phyloP scores from a whole-genome alignment of 1,284 basidiomycete genomes.

The Malassezia psittaci region DNA sequence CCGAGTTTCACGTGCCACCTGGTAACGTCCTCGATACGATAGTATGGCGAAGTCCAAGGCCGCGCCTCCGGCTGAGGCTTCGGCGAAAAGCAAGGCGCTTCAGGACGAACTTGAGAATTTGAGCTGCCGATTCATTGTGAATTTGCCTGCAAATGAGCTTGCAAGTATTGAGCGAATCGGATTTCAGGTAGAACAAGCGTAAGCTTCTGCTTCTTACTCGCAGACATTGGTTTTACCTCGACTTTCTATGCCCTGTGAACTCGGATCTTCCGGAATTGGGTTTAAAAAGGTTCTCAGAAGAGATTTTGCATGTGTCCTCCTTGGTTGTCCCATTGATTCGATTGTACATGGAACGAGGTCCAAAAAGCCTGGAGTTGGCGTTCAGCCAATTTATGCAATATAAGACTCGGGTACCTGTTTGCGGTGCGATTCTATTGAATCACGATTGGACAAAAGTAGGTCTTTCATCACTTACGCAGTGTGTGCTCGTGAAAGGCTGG shows the following conservation, averaged over 20 bases:
- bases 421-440: slow-evolving; percentile 91
- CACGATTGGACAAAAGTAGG: slow-evolving; percentile 64
- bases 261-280: slow-evolving; percentile 65
- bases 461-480: neutral
- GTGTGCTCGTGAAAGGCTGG: slow-evolving; percentile 69
- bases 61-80: neutral
- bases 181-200: slow-evolving; percentile 99
- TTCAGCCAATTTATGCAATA: slow-evolving; percentile 55
- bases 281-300: slow-evolving; percentile 84
- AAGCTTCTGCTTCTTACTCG: slow-evolving; percentile 44
- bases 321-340: slow-evolving; percentile 43
- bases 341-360: slow-evolving; percentile 32
- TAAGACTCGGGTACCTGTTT: slow-evolving; percentile 96
- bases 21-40: neutral
- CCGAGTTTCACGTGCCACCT: slow-evolving; percentile 1
- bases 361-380: slow-evolving; percentile 38
- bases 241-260: slow-evolving; percentile 78
- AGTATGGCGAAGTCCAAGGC: slow-evolving; percentile 2
- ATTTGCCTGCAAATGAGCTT: slow-evolving; percentile 86
- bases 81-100: neutral
- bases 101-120: slow-evolving; percentile 49
- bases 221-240: slow-evolving; percentile 99
- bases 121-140: slow-evolving; percentile 74
- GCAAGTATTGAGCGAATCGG: slow-evolving; percentile 83
- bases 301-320: slow-evolving; percentile 55